These are phyloP conservation scores for Aspergillus aculeatinus DNA, from an alignment of 2,329 filamentous ascomycete genomes.

Conservation along the genomic window DNA sequence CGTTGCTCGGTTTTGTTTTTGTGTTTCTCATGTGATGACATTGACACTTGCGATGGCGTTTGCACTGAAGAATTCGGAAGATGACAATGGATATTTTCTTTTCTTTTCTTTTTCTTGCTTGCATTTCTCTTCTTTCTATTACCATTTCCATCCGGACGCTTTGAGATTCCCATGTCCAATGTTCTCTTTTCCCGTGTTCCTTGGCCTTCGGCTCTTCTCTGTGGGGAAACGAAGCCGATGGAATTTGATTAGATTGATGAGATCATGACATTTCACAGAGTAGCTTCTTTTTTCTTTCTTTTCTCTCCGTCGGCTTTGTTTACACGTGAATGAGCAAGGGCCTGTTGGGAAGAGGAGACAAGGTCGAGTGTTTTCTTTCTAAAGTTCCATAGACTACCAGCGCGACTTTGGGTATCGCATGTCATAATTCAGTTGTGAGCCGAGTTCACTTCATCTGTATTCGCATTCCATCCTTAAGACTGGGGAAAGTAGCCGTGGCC, in stretches of 20 bases:
- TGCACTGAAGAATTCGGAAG: conserved; percentile 32
- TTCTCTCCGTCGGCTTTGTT: background rate
- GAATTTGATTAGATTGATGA: background rate
- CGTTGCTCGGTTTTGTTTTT: conserved; percentile 21
- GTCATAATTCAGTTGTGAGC: background rate
- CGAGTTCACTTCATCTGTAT: background rate
- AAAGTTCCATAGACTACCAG: background rate
- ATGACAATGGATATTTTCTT: conserved; percentile 25
- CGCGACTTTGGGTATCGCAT: background rate
- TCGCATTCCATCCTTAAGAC: no score
- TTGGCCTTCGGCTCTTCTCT: background rate
- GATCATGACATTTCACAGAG: background rate
- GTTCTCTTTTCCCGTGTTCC: conserved; percentile 19
- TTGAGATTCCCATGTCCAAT: conserved; percentile 24
- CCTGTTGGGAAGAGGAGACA: background rate
- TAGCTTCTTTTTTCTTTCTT: background rate
- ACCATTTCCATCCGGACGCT: conserved; percentile 16
- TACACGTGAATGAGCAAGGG: background rate
- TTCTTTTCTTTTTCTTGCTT: conserved; percentile 17
- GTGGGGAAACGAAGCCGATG: background rate
- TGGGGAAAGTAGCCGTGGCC: no score
- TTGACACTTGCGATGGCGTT: conserved; percentile 38
- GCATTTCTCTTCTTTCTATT: conserved; percentile 12
- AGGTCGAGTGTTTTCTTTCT: background rate
- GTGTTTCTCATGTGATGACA: conserved; percentile 24